Conservation (phyloP, 2,329 filamentous ascomycete species). For the Alternaria viburni region DNA sequence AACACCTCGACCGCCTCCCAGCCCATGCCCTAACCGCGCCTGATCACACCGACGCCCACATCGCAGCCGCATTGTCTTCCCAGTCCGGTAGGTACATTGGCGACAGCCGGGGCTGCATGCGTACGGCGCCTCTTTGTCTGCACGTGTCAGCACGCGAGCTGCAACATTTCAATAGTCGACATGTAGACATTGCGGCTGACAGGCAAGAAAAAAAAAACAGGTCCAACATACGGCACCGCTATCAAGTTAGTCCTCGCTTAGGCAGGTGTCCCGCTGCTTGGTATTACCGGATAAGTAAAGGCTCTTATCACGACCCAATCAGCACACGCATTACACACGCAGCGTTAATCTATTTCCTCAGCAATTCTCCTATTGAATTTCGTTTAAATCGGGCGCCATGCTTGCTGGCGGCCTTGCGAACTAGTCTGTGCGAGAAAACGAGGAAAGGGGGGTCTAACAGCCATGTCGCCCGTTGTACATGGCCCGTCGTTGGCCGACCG, state of each 20-base stretch:
- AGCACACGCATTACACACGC: neutral
- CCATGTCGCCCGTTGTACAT: neutral
- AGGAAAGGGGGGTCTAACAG: neutral
- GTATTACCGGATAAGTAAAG: constrained; percentile 10
- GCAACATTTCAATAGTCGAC: constrained; percentile 10
- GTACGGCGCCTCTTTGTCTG: neutral
- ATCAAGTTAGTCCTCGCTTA: constrained; percentile 13
- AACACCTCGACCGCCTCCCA: neutral
- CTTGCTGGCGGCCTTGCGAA: neutral
- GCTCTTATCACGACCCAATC: constrained; percentile 14
- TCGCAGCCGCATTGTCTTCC: neutral
- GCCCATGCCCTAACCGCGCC: neutral
- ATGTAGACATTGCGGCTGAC: constrained; percentile 8
- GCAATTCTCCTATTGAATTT: neutral
- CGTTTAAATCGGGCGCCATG: neutral
- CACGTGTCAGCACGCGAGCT: constrained; percentile 6
- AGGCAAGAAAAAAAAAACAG: constrained; percentile 3
- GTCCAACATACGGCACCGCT: neutral
- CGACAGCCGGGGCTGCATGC: neutral
- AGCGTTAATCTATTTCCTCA: constrained; percentile 1
- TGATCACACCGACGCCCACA: neutral
- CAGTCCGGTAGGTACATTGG: neutral
- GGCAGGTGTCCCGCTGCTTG: constrained; percentile 11
- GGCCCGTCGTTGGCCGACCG: neutral
- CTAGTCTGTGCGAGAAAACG: neutral